These are phyloP conservation scores for Neurospora sp. DNA, from an alignment of 495 filamentous ascomycete genomes.

Conservation along the genomic window DNA sequence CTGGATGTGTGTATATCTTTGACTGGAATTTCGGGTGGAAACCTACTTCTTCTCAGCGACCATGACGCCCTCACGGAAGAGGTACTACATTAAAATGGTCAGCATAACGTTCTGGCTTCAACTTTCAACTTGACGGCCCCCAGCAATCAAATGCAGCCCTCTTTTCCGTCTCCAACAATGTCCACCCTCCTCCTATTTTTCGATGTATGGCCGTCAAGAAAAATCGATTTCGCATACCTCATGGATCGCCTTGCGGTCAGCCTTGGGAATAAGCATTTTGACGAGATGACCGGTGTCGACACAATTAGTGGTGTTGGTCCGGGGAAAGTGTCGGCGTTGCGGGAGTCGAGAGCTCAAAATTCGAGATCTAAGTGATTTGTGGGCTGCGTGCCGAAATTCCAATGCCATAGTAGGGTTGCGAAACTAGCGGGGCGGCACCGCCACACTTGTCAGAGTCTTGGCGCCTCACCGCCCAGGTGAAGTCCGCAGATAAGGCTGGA, in stretches of 20 bases:
- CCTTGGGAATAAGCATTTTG: conserved; percentile 95
- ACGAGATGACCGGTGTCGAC: conserved; percentile 36
- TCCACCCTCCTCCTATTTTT: background rate
- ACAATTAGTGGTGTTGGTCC: conserved; percentile 35
- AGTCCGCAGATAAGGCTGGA: background rate
- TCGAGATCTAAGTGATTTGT: conserved; percentile 26
- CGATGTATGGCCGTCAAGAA: conserved; percentile 1
- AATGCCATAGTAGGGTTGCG: conserved; percentile 21
- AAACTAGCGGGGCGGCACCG: conserved; percentile 21
- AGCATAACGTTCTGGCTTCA: conserved; percentile 14
- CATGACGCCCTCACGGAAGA: conserved; percentile 99
- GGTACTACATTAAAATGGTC: conserved; percentile 56
- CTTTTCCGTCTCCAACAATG: background rate
- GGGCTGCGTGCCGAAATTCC: conserved; percentile 26
- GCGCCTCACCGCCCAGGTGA: background rate
- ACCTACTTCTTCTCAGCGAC: conserved; percentile 88
- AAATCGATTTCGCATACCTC: conserved; percentile 33
- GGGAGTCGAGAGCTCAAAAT: conserved; percentile 25
- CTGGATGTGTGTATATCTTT: background rate
- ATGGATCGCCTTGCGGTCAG: conserved; percentile 99
- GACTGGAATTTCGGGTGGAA: conserved; percentile 7
- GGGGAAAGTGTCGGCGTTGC: conserved; percentile 24
- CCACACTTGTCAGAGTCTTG: conserved; percentile 6
- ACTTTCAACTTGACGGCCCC: background rate
- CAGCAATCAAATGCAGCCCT: background rate